Conservation (phyloP, 208 protist species). For the Endotrypanum monterogeii region DNA sequence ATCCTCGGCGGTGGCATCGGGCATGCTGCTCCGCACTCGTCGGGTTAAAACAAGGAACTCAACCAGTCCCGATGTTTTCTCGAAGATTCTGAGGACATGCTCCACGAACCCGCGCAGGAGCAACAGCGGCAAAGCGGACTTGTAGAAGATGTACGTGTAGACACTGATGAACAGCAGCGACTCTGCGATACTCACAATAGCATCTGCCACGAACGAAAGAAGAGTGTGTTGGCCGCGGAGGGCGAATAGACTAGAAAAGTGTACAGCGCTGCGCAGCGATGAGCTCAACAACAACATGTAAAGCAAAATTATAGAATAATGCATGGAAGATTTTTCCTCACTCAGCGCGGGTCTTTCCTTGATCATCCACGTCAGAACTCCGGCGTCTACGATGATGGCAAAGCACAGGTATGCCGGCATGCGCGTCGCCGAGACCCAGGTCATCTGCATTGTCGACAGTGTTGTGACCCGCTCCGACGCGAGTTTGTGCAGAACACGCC, state of each 20-base stretch:
- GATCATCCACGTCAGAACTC: slow-evolving; percentile 22
- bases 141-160: slow-evolving; percentile 50
- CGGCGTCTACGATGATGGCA: slow-evolving; percentile 23
- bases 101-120: slow-evolving; percentile 50
- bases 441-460: slow-evolving; percentile 27
- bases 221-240: slow-evolving; percentile 35
- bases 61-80: slow-evolving; percentile 34
- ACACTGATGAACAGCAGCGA: slow-evolving; percentile 45
- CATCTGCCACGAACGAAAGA: slow-evolving; percentile 40
- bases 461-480: slow-evolving; percentile 60
- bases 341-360: slow-evolving; percentile 21
- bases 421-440: slow-evolving; percentile 18
- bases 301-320: slow-evolving; percentile 39
- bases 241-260: slow-evolving; percentile 29
- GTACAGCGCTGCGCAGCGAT: slow-evolving; percentile 24
- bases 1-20: slow-evolving; percentile 53
- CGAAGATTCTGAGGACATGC: slow-evolving; percentile 37
- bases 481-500: slow-evolving; percentile 63
- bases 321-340: slow-evolving; percentile 20
- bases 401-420: slow-evolving; percentile 36
- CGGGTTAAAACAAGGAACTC: slow-evolving; percentile 49
- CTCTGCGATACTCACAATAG: slow-evolving; percentile 38
- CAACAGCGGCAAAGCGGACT: slow-evolving; percentile 47
- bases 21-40: slow-evolving; percentile 35
- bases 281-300: slow-evolving; percentile 36